Percentiles rank a stretch among this genome's conserved stretches.
These are phyloP conservation scores for Colletotrichum neosansevieriae DNA, from an alignment of 2,329 filamentous ascomycete species.

Conservation along the genomic window DNA sequence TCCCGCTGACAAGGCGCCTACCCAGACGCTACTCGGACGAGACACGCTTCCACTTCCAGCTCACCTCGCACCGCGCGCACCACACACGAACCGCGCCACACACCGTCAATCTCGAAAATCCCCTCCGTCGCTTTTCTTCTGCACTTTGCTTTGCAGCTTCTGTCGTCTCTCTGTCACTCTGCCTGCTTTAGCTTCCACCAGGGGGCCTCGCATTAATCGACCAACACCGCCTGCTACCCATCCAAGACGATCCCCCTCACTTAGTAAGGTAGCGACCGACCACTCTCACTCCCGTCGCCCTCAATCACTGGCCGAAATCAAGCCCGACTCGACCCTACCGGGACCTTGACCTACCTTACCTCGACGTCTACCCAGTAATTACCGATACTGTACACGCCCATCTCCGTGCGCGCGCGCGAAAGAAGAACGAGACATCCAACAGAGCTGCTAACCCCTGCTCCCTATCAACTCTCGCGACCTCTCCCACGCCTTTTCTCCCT, in stretches of 20 bases:
- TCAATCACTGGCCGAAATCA: constrained; percentile 12
- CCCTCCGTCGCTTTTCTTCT: no score
- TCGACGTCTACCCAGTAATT: constrained; percentile 1
- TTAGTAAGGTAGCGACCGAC: not conserved
- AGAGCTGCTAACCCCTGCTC: constrained; percentile 24
- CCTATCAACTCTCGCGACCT: constrained; percentile 30
- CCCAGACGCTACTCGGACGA: constrained; percentile 1
- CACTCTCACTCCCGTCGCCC: no score
- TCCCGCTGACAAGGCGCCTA: constrained; percentile 23
- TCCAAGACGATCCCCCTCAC: constrained; percentile 20
- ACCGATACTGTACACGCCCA: constrained; percentile 8
- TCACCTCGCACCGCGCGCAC: not conserved
- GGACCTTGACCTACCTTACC: constrained; percentile 1
- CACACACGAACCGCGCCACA: constrained; percentile 1
- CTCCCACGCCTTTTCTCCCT: constrained; percentile 37
- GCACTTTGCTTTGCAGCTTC: not conserved
- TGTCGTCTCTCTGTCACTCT: constrained; percentile 11
- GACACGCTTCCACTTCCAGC: constrained; percentile 6
- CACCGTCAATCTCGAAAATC: no score
- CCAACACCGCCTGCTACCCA: constrained; percentile 30
- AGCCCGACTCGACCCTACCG: constrained; percentile 1
- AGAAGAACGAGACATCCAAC: constrained; percentile 8
- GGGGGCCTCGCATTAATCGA: constrained; percentile 21
- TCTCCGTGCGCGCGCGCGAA: constrained; percentile 31
- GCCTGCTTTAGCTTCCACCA: not conserved